These are phyloP conservation scores for Trametes sanguinea DNA, from an alignment of 768 basidiomycete genomes.

Conservation along the genomic window DNA sequence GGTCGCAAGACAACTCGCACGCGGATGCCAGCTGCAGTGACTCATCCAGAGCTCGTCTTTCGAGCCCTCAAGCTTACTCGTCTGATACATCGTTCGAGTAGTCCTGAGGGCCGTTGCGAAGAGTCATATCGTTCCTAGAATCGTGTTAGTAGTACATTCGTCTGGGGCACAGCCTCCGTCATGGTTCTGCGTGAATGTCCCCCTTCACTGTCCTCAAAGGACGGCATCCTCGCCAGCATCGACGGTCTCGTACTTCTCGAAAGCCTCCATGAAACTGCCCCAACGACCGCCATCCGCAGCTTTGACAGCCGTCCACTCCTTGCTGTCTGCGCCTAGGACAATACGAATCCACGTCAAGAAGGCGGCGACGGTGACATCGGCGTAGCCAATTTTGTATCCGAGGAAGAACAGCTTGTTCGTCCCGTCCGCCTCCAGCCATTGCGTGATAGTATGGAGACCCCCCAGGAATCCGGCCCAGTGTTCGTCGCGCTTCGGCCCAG, in stretches of 20 bases:
- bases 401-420: conserved; percentile 36
- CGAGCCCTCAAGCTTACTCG: too few species aligned
- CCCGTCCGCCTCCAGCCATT: conserved; percentile 35
- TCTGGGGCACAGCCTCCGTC: too few species aligned
- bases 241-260: conserved; percentile 36
- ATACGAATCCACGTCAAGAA: conserved; percentile 39
- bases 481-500: conserved; percentile 1
- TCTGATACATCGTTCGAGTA: too few species aligned
- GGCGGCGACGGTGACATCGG: conserved; percentile 38
- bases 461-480: conserved; percentile 26
- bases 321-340: conserved; percentile 29
- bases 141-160: too few species aligned
- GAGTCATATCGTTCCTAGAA: too few species aligned
- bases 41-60: too few species aligned
- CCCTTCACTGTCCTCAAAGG: not conserved
- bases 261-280: conserved; percentile 34
- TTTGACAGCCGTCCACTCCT: conserved; percentile 36
- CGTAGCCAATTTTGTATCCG: conserved; percentile 34
- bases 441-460: conserved; percentile 30
- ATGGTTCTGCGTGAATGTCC: too few species aligned
- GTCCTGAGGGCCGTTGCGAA: too few species aligned
- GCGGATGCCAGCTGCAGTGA: too few species aligned
- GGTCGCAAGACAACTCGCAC: too few species aligned
- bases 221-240: conserved; percentile 33
- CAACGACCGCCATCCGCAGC: conserved; percentile 44